Evolutionary conservation across 2,329 filamentous ascomycete genomes (phyloP), one percentile per base, ranked within the genome.

Genomic region (Orbilia ellipsospora): DNA sequence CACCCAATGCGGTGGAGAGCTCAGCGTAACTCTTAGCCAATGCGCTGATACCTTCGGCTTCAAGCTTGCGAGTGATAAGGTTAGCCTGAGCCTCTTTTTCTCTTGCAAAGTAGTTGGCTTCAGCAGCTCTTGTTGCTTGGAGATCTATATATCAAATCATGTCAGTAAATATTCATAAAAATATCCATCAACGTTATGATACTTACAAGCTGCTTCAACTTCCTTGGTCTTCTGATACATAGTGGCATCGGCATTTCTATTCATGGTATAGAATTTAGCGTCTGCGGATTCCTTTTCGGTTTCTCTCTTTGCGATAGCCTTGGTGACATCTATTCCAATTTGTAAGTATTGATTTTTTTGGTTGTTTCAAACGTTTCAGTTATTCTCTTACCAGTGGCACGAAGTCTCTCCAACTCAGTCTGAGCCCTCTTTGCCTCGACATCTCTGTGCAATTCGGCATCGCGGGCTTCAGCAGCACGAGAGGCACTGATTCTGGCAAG

Each of bases 1-100:
- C 92, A 73, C 92, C 92, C 54, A 96, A 89, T 0, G 92, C 92
- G 0, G 86, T 82, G 1, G 90, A 86, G 80, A 96, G 86, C 79
- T 90, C 88, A 77, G 85, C 86, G 82, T 95, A 96, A n/a, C 91
- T 92, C 66, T 90, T 89, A 0, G 92, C 92, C 88, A 93, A 92
- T 79, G 92, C 91, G 0, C 84, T 82, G 42, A 94, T 84, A 83
- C 90, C 93, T 80, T 93, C 90, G 1, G 92, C 92, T 81, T 94
- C 90, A 79, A 89, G 89, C 80, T 92, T 86, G 80, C 89, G 87
- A 16, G 84, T 83, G 74, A 89, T 84, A 60, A 88, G 86, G 10
- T 84, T 82, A 0, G 89, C 89, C 75, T 91, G 87, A 12, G 89
- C 88, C 44, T 86, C 84, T 77, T 87, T 85, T 73, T 85, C 82